A percentile compares a stretch with the other conserved stretches of the same genome.
These are phyloP conservation scores for Leccinum pachyderme DNA, from an alignment of 1,284 basidiomycete species.

Conservation along the genomic window DNA sequence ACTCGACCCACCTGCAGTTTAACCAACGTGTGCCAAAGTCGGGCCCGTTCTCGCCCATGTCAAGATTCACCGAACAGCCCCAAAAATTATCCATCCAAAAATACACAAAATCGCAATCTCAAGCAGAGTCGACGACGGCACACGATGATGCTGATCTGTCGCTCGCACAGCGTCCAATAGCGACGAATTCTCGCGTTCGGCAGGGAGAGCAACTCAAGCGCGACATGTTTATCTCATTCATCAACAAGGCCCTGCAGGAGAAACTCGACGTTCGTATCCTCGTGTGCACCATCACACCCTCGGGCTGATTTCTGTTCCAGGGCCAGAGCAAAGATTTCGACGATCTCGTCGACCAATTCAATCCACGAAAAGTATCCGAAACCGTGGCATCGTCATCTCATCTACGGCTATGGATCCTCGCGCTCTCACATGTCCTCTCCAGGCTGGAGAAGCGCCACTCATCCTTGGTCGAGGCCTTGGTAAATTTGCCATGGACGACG, in stretches of 20 bases:
- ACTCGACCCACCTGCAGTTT: slow-evolving; percentile 69
- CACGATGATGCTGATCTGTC: slow-evolving; percentile 25
- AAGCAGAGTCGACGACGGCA: slow-evolving; percentile 32
- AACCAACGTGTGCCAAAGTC: slow-evolving; percentile 66
- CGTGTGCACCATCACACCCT: slow-evolving; percentile 1
- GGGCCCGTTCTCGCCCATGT: slow-evolving; percentile 49
- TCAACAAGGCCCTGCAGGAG: slow-evolving; percentile 79
- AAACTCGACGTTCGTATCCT: slow-evolving; percentile 57
- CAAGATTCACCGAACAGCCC: slow-evolving; percentile 47
- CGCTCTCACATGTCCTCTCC: slow-evolving; percentile 78
- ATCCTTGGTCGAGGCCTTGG: slow-evolving; percentile 84
- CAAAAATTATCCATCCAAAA: slow-evolving; percentile 43
- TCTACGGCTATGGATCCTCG: slow-evolving; percentile 69
- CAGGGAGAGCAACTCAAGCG: slow-evolving; percentile 71
- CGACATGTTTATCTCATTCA: slow-evolving; percentile 83
- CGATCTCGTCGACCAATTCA: slow-evolving; percentile 72
- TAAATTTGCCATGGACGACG: slow-evolving; percentile 89
- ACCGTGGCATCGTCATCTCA: slow-evolving; percentile 50
- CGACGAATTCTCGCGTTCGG: slow-evolving; percentile 74
- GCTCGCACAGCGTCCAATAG: slow-evolving; percentile 57
- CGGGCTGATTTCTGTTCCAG: slow-evolving; percentile 37
- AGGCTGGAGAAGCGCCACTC: slow-evolving; percentile 79
- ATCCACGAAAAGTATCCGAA: slow-evolving; percentile 43
- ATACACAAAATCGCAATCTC: slow-evolving; percentile 40
- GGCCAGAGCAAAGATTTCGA: slow-evolving; percentile 66